Conservation (phyloP, 2,329 filamentous ascomycete genomes). For the Teratosphaeria zuluensis region DNA sequence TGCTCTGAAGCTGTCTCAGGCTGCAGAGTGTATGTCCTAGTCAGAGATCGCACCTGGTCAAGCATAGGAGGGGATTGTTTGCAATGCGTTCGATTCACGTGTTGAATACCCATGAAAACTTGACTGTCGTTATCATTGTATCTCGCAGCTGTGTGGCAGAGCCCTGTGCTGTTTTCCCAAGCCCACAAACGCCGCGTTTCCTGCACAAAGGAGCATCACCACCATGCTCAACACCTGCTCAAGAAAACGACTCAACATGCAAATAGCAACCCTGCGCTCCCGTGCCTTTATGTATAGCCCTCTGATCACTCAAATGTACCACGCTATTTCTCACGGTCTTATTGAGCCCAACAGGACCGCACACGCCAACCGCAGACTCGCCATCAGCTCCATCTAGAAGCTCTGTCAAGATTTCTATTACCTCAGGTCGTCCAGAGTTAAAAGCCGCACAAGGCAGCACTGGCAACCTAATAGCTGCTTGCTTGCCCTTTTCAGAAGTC, state of each 20-base stretch:
- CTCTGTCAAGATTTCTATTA: slow-evolving; percentile 7
- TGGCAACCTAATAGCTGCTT: slow-evolving; percentile 1
- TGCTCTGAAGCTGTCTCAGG: too few relatives aligned
- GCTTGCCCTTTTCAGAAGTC: background rate
- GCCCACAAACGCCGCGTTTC: background rate
- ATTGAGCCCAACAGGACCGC: slow-evolving; percentile 14
- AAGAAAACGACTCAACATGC: slow-evolving; percentile 15
- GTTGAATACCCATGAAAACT: background rate
- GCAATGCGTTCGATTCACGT: background rate
- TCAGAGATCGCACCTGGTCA: background rate
- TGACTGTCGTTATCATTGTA: background rate
- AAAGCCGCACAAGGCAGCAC: slow-evolving; percentile 14
- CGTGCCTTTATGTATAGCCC: slow-evolving; percentile 18
- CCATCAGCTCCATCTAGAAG: slow-evolving; percentile 17
- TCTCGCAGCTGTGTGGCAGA: background rate
- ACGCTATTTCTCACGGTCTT: slow-evolving; percentile 13
- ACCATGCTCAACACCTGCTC: background rate
- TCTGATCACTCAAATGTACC: slow-evolving; percentile 12
- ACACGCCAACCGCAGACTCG: slow-evolving; percentile 16
- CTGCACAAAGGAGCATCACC: background rate
- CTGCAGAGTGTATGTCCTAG: too few relatives aligned
- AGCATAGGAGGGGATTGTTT: background rate
- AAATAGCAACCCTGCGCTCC: slow-evolving; percentile 16
- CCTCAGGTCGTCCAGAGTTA: slow-evolving; percentile 15
- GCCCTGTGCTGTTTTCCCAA: background rate